Base-by-base conservation (phyloP, 1,284 basidiomycete species). In the Ganoderma lingzhi region DNA sequence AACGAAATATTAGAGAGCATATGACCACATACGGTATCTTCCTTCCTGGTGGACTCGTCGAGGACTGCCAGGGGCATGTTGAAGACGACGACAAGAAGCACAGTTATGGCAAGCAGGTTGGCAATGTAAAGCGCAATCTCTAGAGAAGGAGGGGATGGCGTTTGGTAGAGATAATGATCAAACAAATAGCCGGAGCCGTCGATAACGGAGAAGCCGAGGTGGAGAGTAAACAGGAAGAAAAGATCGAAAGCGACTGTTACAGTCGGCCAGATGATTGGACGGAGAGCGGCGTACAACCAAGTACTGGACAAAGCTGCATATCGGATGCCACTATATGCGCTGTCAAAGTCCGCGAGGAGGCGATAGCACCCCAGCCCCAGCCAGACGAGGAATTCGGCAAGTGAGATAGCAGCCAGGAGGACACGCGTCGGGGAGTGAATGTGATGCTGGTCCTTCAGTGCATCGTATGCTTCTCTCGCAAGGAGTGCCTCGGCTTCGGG, bases 61-160 rank as follows among this genome's bases (percentile, higher is more conserved):
- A 90, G 90, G 32, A 89, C 74, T 1, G 76, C 86, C 42, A 92
- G 70, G 0, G 90, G 91, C 85, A 91, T 92, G 15, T 76, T 79
- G 35, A 89, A 69, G 6, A 89, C 78, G 1, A 88, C 78, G 0
- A 75, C 64, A 28, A 92, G 71, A 23, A 88, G 72, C 0, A 78
- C 73, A 1, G 82, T 28, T 15, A 86, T 71, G 0, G 80, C 83
- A 6, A 80, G 68, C 9, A 90, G 67, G 74, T 91, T 87, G 44
- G 78, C 75, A 17, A 77, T 76, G 37, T 85, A 72, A 6, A 75
- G 81, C 0, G 75, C 70, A 14, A 85, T 59, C 2, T 77, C 73
- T 8, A 77, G 58, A 9, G 76, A 66, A 2, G 78, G 64, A 1
- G 87, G 85, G 8, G 84, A 74, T 0, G 84, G 82, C 6, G 76